These are phyloP conservation scores for Calonectria henricotiae DNA, from an alignment of 2,329 filamentous ascomycete genomes.

Conservation along the genomic window DNA sequence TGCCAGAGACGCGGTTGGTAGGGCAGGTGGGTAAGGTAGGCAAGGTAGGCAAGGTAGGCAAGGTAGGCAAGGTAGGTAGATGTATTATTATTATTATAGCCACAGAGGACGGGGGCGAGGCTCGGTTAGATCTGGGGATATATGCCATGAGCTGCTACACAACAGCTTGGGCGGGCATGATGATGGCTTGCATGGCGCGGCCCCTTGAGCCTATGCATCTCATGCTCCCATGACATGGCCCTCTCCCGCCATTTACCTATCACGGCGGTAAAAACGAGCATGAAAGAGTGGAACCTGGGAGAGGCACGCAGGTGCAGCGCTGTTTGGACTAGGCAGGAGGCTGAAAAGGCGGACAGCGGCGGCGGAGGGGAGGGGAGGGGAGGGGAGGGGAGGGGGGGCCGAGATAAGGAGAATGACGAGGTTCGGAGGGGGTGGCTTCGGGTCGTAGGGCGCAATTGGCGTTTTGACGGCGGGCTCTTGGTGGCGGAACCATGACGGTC, in stretches of 20 bases:
- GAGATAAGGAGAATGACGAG: constrained; percentile 25
- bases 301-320: constrained; percentile 5
- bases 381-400: too few relatives aligned
- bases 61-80: neutral
- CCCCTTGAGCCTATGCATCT: neutral
- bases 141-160: constrained; percentile 3
- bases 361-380: neutral
- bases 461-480: constrained; percentile 25
- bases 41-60: neutral
- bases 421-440: neutral
- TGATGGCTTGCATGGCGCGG: constrained; percentile 9
- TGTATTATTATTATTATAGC: constrained; percentile 2
- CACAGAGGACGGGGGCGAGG: neutral
- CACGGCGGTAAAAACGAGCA: neutral
- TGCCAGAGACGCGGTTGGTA: neutral
- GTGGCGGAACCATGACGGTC: constrained; percentile 29
- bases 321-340: constrained; percentile 20
- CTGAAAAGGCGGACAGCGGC: constrained; percentile 19
- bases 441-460: constrained; percentile 31
- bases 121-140: neutral
- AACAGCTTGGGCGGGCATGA: neutral
- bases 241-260: neutral
- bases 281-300: neutral
- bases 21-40: too few relatives aligned
- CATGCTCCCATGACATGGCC: neutral